Percentiles rank a stretch among this genome's conserved stretches.
Evolutionary conservation across 352 stramenopile species (phyloP).

Genomic region (Globisporangium recalcitrans): DNA sequence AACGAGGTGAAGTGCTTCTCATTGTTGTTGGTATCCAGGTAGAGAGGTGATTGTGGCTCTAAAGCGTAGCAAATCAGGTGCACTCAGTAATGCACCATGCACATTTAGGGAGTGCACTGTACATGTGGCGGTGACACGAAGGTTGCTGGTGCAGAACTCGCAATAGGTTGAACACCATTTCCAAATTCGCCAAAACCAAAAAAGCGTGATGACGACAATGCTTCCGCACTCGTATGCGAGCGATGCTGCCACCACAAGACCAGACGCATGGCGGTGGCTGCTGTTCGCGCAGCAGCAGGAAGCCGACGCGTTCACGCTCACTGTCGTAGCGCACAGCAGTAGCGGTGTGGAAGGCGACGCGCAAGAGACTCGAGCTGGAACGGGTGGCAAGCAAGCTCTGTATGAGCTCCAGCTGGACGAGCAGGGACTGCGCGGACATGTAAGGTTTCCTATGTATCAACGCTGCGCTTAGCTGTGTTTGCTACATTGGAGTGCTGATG

Average conservation of each 20-base stretch:
- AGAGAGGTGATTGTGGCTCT: not conserved
- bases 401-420: conserved; percentile 29
- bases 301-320: conserved; percentile 25
- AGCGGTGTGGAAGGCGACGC: not conserved
- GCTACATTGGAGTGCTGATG: not conserved
- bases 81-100: not conserved
- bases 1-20: not conserved
- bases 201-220: not conserved
- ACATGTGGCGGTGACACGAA: not conserved
- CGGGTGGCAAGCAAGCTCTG: conserved; percentile 14
- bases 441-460: not conserved
- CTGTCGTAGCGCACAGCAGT: conserved; percentile 19
- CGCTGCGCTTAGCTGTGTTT: not conserved
- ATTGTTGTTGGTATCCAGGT: not conserved
- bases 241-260: conserved; percentile 2
- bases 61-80: not conserved
- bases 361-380: not conserved
- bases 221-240: conserved; percentile 33
- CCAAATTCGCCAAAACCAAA: not conserved
- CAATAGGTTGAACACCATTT: not conserved
- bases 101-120: not conserved
- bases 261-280: conserved; percentile 36
- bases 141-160: not conserved
- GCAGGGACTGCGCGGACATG: conserved; percentile 4
- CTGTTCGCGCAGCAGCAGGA: conserved; percentile 33